Evolutionary conservation across 2,329 filamentous ascomycete genomes (phyloP).

Genomic region (Camillea tinctor): DNA sequence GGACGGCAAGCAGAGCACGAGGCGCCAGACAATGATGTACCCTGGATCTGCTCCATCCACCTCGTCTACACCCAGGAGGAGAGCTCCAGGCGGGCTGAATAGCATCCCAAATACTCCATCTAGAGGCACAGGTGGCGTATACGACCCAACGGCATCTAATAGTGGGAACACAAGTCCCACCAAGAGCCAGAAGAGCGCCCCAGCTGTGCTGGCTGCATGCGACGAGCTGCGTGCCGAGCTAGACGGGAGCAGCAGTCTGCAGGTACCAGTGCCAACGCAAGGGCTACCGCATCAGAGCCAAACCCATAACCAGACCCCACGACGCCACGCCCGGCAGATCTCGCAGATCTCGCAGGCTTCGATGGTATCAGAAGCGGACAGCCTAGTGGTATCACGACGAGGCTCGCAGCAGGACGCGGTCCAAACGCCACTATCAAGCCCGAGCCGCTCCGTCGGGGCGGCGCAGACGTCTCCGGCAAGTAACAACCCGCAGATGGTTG

Average conservation of each 20-base stretch:
- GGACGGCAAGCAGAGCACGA: constrained; percentile 35
- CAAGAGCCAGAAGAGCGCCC: constrained; percentile 32
- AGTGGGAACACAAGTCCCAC: constrained; percentile 27
- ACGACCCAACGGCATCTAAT: neutral
- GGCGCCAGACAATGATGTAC: constrained; percentile 28
- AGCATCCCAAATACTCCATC: neutral
- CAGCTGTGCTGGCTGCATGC: constrained; percentile 20
- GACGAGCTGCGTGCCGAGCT: constrained; percentile 15
- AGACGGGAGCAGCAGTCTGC: constrained; percentile 20
- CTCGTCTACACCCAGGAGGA: neutral
- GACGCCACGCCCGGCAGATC: constrained; percentile 26
- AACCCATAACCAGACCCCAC: constrained; percentile 3
- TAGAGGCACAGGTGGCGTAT: neutral
- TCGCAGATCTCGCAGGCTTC: constrained; percentile 37
- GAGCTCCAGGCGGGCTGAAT: neutral
- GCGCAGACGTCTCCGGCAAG: neutral
- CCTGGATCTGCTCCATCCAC: constrained; percentile 4
- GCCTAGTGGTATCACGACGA: constrained; percentile 37
- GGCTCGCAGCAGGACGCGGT: constrained; percentile 35
- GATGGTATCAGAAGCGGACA: constrained; percentile 40
- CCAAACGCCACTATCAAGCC: constrained; percentile 42
- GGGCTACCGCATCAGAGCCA: constrained; percentile 18
- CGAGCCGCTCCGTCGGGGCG: constrained; percentile 33
- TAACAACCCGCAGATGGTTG: neutral
- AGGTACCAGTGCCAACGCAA: constrained; percentile 12